Base-by-base conservation (phyloP, 306 rosid species). In the Pyrus bretschneideri region DNA sequence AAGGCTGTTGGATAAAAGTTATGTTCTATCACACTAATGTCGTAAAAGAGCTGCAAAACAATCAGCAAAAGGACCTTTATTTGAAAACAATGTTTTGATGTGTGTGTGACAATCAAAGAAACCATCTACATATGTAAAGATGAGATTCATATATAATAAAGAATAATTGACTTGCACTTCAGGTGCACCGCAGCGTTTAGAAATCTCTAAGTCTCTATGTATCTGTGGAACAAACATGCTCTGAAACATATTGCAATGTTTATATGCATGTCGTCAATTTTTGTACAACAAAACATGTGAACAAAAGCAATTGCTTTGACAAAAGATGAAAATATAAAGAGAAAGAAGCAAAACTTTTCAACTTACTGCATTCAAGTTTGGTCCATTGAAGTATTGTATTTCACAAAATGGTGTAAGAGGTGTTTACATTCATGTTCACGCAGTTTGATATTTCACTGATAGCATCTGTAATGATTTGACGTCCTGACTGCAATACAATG, bases 71-170 rank as follows among this genome's bases (percentile, higher is more conserved):
- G 61, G 64, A 78, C 60, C 76, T 69, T 30, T 54, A 29, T 81
- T 68, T 79, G 80, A 73, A 83, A 64, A 79, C 74, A 62, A 74
- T 62, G 78, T 77, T 64, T 78, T 74, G 75, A 83, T 78, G 74
- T 77, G 89, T 85, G 78, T 76, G 78, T 62, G 54, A 82, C 51
- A 69, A 85, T 72, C 81, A 84, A 81, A 31, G 71, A 82, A 78
- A 31, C 75, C 57, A 76, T 76, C 68, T 78, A 71, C 75, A 58
- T 81, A 51, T 89, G 89, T 86, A 81, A 80, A 76, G 57, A 70
- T 66, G 79, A 69, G 81, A 85, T 31, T 77, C 65, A 71, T 27
- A 76, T 72, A 76, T 79, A 75, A 38, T 38, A 76, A 49, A 73
- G 74, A 80, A 81, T 51, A 71, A 73, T 67, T 78, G 83, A 82